Base-by-base conservation (phyloP, 177 flowering plant genomes). In the Vitis hybrid region DNA sequence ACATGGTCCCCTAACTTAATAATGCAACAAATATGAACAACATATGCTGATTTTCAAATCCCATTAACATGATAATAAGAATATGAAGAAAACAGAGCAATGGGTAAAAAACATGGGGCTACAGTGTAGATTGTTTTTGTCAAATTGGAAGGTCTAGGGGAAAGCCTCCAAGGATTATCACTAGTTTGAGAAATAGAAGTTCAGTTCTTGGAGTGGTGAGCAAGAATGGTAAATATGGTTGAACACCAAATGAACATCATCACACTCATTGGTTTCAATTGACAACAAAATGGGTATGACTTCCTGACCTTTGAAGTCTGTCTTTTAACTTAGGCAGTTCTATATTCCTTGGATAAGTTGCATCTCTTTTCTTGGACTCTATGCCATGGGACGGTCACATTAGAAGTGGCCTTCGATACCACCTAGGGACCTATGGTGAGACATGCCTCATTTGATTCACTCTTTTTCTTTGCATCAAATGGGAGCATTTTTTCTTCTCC, bases 31-130 rank as follows among this genome's bases (percentile, higher is more conserved):
- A 58, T 58, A 3, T 15, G 20, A 24, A 24, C 10, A 38, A 28
- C 38, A 3, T 13, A 11, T 22, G 44, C 44, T 60, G 1, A 14
- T 17, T 58, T 18, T 22, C n/a, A 58, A 54, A 54, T 54, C 15
- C 2, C 2, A 60, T 22, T 38, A 11, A 33, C 63, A 62, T 33
- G 20, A 5, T 33, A 14, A 10, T 33, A 14, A 15, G 14, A 62
- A 28, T 62, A 62, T 13, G 38, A 62, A 62, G 44, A 33, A 62
- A 8, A 62, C 57, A 54, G 57, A 54, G 57, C 57, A 54, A 18
- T 14, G 49, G n/a, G 12, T 31, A 38, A 24, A 8, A 31, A 62
- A 62, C 18, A 33, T 33, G 20, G 20, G 18, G 28, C 28, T 15
- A 9, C 38, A 54, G 58, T 31, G 24, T 62, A 17, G 28, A 24